Evolutionary conservation across 1,139 yeast species (phyloP).

Genomic region (Lodderomyces parapsilosis): DNA sequence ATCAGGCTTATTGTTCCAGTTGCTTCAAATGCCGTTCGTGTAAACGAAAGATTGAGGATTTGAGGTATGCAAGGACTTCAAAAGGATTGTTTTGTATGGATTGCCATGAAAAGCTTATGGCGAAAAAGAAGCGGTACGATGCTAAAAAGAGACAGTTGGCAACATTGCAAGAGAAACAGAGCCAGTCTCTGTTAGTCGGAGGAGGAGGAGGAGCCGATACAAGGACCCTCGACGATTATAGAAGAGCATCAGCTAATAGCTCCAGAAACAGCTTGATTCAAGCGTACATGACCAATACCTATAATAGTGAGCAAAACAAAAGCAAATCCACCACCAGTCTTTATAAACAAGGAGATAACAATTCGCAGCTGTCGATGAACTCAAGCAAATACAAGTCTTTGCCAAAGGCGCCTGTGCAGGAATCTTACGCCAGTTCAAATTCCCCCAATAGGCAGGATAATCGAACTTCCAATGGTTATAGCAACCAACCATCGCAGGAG

Average conservation of each 20-base stretch:
- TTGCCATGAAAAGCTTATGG: slow-evolving; percentile 85
- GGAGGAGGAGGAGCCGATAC: slow-evolving; percentile 4
- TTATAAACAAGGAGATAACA: slow-evolving; percentile 10
- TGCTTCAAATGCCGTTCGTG: slow-evolving; percentile 94
- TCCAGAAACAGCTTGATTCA: slow-evolving; percentile 16
- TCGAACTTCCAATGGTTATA: background rate
- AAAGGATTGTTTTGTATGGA: slow-evolving; percentile 92
- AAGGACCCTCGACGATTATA: slow-evolving; percentile 8
- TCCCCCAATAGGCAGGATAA: background rate
- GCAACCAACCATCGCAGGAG: background rate
- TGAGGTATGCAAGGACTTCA: slow-evolving; percentile 89
- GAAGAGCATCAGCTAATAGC: slow-evolving; percentile 9
- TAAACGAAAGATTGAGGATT: slow-evolving; percentile 81
- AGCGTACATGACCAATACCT: slow-evolving; percentile 11
- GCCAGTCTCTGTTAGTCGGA: slow-evolving; percentile 3
- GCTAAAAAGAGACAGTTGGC: slow-evolving; percentile 38
- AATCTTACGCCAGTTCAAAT: background rate
- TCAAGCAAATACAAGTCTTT: slow-evolving; percentile 28
- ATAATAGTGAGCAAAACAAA: slow-evolving; percentile 2
- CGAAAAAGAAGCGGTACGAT: slow-evolving; percentile 58
- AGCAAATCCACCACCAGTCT: slow-evolving; percentile 8
- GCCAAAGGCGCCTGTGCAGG: slow-evolving; percentile 28
- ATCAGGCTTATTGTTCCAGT: slow-evolving; percentile 87
- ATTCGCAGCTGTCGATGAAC: slow-evolving; percentile 16
- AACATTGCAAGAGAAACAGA: slow-evolving; percentile 11